Evolutionary conservation across 208 protist species (phyloP).

Genomic region (Crithidia acanthocephali): DNA sequence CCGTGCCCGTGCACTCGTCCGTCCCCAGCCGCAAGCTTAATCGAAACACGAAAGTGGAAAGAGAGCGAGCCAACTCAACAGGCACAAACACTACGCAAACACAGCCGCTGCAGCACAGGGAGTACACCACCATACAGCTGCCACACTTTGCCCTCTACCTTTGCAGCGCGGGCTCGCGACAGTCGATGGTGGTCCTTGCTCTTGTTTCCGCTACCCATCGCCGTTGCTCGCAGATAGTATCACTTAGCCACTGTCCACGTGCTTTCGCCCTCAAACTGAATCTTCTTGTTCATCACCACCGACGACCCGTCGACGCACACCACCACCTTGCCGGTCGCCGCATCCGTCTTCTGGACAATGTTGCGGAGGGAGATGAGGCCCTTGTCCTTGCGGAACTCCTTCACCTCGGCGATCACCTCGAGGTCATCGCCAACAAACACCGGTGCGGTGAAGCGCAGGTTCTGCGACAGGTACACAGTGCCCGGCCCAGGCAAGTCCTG

Average conservation of each 20-base stretch:
- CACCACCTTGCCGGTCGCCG: slow-evolving; percentile 45
- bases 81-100: background rate
- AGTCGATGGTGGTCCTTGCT: no score
- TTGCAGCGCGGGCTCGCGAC: background rate
- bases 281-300: slow-evolving; percentile 83
- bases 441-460: slow-evolving; percentile 75
- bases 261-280: slow-evolving; percentile 82
- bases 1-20: no score
- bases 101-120: background rate
- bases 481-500: slow-evolving; percentile 79
- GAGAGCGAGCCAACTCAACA: no score
- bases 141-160: background rate
- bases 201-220: background rate
- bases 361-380: slow-evolving; percentile 71
- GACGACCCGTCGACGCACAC: slow-evolving; percentile 78
- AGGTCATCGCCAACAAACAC: slow-evolving; percentile 83
- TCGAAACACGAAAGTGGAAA: no score
- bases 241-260: slow-evolving; percentile 62
- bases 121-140: background rate
- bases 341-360: slow-evolving; percentile 58
- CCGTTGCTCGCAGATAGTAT: background rate
- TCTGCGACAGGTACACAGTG: slow-evolving; percentile 87
- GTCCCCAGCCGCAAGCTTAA: no score
- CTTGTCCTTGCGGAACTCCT: slow-evolving; percentile 69
- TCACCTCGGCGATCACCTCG: slow-evolving; percentile 61